phyloP scores from a whole-genome alignment of 1,284 basidiomycete genomes.

The Tilletia walkeri region DNA sequence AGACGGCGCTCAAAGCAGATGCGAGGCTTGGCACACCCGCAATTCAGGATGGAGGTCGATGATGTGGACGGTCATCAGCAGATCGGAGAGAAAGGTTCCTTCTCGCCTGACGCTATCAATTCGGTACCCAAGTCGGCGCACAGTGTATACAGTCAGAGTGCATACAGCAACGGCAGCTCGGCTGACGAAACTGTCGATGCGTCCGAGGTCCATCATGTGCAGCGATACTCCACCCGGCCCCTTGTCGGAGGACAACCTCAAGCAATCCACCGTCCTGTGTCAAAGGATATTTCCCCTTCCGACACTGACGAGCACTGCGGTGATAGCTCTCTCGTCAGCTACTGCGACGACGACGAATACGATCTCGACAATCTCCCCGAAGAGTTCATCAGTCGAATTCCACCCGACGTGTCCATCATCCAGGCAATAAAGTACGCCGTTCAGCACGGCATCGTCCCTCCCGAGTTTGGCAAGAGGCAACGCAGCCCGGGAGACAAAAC shows the following conservation, averaged over 20 bases:
- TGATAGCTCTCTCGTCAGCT: background rate
- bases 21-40: no score
- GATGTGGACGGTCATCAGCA: no score
- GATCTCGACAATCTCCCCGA: slow-evolving; percentile 1
- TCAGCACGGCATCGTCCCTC: background rate
- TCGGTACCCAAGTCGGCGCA: no score
- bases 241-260: background rate
- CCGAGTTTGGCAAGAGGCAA: background rate
- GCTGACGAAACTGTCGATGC: no score
- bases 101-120: no score
- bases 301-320: background rate
- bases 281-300: background rate
- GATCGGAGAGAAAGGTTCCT: no score
- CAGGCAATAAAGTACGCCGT: background rate
- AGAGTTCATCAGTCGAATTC: background rate
- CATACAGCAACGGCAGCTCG: no score
- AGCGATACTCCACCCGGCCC: no score
- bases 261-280: background rate
- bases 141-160: no score
- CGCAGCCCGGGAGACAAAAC: background rate
- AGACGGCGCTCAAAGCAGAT: no score
- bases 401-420: background rate
- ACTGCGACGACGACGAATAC: background rate
- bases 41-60: no score
- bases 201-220: no score